Evolutionary conservation across 2,329 filamentous ascomycete genomes (phyloP).

Genomic region (Didymella pinodella): DNA sequence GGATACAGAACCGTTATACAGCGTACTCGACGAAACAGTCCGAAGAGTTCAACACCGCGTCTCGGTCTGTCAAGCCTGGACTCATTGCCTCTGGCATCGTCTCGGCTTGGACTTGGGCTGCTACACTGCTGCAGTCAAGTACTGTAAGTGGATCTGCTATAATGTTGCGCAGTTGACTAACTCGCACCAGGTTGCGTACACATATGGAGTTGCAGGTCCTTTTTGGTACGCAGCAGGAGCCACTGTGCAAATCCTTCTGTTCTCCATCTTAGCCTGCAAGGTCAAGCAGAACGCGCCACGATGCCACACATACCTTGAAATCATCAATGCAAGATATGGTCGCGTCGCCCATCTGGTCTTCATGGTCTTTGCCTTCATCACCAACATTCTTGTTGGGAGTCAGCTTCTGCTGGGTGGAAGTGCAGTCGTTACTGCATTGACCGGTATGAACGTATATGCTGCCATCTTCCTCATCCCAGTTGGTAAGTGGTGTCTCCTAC

Average conservation of each 20-base stretch:
- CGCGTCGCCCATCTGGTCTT: slow-evolving; percentile 50
- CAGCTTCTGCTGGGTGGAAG: slow-evolving; percentile 55
- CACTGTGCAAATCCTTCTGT: slow-evolving; percentile 56
- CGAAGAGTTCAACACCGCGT: slow-evolving; percentile 60
- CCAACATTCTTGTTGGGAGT: slow-evolving; percentile 55
- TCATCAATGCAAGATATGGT: slow-evolving; percentile 53
- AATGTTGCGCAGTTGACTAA: background rate
- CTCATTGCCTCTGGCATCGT: slow-evolving; percentile 59
- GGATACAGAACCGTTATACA: slow-evolving; percentile 49
- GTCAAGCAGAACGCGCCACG: slow-evolving; percentile 54
- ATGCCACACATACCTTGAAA: slow-evolving; percentile 54
- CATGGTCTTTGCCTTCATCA: slow-evolving; percentile 54
- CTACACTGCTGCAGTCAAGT: slow-evolving; percentile 48
- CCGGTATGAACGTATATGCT: slow-evolving; percentile 56
- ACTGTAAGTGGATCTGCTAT: slow-evolving; percentile 26
- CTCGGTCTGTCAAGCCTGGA: slow-evolving; percentile 55
- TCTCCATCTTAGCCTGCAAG: slow-evolving; percentile 55
- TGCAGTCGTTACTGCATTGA: slow-evolving; percentile 54
- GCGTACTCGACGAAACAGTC: slow-evolving; percentile 53
- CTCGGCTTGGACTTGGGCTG: slow-evolving; percentile 60
- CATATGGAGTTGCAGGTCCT: slow-evolving; percentile 42
- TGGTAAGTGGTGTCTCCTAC: slow-evolving; percentile 28
- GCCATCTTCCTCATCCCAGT: slow-evolving; percentile 55
- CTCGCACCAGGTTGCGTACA: slow-evolving; percentile 31
- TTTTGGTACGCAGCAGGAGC: slow-evolving; percentile 56